phyloP scores from a whole-genome alignment of 345 rosid genomes.

The Ricinus communis region DNA sequence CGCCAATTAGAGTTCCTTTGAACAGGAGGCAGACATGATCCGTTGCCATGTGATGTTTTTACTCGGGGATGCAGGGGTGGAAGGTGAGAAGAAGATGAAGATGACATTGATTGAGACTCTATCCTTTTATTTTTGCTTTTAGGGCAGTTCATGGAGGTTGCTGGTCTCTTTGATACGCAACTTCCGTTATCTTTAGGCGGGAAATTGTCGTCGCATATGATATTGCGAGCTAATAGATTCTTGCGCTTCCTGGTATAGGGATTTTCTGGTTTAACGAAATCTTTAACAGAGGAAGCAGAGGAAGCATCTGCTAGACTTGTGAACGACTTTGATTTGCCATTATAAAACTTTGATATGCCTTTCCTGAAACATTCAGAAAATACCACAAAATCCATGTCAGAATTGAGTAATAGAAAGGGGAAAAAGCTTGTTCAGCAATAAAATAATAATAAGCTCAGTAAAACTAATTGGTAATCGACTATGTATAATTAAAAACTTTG shows the following conservation, averaged over 20 bases:
- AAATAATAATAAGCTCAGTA: no score
- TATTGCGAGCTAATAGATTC: constrained; percentile 28
- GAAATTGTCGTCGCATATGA: constrained; percentile 9
- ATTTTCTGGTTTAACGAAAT: constrained; percentile 45
- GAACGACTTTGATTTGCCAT: constrained; percentile 50
- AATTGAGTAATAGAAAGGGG: neutral
- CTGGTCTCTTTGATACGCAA: constrained; percentile 24
- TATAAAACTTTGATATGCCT: constrained; percentile 46
- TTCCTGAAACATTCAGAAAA: constrained; percentile 31
- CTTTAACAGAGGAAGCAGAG: constrained; percentile 29
- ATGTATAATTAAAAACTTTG: no score
- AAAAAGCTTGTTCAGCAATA: no score
- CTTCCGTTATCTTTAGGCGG: constrained; percentile 15
- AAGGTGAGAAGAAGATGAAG: constrained; percentile 23
- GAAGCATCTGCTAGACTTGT: constrained; percentile 45
- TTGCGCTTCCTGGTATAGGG: constrained; percentile 38
- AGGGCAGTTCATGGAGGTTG: no score
- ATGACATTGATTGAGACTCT: constrained; percentile 6
- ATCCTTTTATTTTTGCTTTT: constrained; percentile 7
- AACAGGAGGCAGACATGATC: constrained; percentile 14
- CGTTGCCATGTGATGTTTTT: constrained; percentile 22
- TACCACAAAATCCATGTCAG: no score
- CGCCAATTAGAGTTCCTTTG: constrained; percentile 31
- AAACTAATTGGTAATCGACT: no score
- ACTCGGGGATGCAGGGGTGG: constrained; percentile 39